phyloP scores from a whole-genome alignment of 495 filamentous ascomycete genomes.

The Talaromyces thailandensis region DNA sequence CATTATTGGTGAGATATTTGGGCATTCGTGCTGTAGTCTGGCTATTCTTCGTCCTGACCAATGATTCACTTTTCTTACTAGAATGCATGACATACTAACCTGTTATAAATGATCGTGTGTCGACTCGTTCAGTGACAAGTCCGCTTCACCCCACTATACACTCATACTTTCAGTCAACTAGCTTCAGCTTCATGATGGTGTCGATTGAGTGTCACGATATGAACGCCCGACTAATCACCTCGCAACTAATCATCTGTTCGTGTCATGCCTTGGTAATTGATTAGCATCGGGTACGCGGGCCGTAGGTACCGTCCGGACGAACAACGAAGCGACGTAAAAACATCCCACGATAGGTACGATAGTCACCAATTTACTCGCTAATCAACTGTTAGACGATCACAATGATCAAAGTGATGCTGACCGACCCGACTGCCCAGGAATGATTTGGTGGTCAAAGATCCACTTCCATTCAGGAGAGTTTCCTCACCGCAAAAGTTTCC shows the following conservation, averaged over 20 bases:
- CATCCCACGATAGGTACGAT: too few relatives aligned
- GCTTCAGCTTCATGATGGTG: background rate
- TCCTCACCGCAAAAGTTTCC: background rate
- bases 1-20: constrained; percentile 1
- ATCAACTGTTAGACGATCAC: background rate
- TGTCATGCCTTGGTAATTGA: background rate
- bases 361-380: background rate
- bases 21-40: constrained; percentile 5
- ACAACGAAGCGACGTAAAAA: background rate
- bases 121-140: background rate
- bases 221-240: background rate
- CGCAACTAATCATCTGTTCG: background rate
- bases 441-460: background rate
- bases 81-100: background rate
- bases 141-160: background rate
- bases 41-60: background rate
- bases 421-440: background rate
- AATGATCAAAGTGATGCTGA: background rate
- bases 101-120: background rate
- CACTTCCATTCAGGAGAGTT: background rate
- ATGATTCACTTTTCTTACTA: background rate
- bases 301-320: background rate
- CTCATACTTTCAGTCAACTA: background rate
- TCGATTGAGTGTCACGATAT: background rate
- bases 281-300: background rate